Evolutionary conservation across 306 rosid species (phyloP), one percentile per base, ranked within the genome.

Genomic region (Chamaecrista fasciculata): DNA sequence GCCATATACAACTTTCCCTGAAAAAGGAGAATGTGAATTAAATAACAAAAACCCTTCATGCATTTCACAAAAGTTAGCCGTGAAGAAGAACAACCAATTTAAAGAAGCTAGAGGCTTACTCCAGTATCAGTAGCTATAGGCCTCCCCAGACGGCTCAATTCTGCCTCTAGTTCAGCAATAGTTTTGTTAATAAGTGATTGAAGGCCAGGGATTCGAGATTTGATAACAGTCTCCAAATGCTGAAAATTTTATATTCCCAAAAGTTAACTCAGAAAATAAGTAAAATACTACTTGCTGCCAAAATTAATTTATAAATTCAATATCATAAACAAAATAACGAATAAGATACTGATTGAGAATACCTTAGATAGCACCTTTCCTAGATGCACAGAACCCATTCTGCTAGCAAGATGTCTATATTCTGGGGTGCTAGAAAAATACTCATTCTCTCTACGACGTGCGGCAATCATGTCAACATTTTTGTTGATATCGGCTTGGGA

Each of bases 401-500:
- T 81, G 64, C 48, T 82, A 48, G 97, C 95, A 31, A 95, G 87
- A 86, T 91, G 99, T 79, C 76, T 89, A 82, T 95, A 95, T 79
- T 95, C 99, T 0, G 96, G 85, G 29, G 93, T 89, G 71, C 1
- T 84, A 24, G 89, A 16, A 76, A 95, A 95, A 56, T 95, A 89
- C 52, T 95, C 99, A 8, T 80, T 88, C 76, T 95, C 99, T 77
- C 96, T 91, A 67, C 87, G 95, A 31, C 99, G 87, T 58, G 99
- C 99, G 47, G 99, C 99, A 76, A 95, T 91, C 99, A 95, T 95
- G 72, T 95, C 99, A n/a, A 95, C 99, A 71, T 89, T 91, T 84
- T 91, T 95, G 85, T 95, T 95, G 73, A 95, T 95, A 75, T 94
- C 97, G 11, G 81, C 83, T 94, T 94, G 99, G 71, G 99, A 94